A percentile compares a stretch with the other conserved stretches of the same genome.
Conservation (phyloP, 2,329 filamentous ascomycete genomes). For the Ceratocystis colombiana region DNA sequence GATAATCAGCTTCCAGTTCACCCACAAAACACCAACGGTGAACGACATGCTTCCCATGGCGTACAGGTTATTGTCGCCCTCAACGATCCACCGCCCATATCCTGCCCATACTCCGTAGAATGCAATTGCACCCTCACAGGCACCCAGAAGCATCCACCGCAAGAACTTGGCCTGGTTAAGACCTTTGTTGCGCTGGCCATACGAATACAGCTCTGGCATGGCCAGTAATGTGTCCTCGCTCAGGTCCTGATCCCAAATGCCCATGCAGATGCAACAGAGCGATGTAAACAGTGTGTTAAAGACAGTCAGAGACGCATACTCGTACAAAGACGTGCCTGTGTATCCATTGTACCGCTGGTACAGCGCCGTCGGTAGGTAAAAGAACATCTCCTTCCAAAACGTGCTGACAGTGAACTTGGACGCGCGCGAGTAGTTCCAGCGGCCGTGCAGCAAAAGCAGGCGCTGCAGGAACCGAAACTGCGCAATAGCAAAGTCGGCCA, state of each 20-base stretch:
- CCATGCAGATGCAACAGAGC: slow-evolving; percentile 76
- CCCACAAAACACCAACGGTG: slow-evolving; percentile 58
- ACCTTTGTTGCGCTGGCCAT: slow-evolving; percentile 60
- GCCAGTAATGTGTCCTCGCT: slow-evolving; percentile 76
- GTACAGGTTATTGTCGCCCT: slow-evolving; percentile 59
- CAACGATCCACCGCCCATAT: slow-evolving; percentile 40
- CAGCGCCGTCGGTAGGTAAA: slow-evolving; percentile 74
- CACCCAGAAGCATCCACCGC: slow-evolving; percentile 67
- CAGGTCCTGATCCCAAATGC: slow-evolving; percentile 86
- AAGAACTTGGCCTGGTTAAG: slow-evolving; percentile 67
- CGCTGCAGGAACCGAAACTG: slow-evolving; percentile 86
- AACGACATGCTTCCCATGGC: slow-evolving; percentile 65
- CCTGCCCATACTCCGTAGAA: slow-evolving; percentile 55
- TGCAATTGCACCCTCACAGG: slow-evolving; percentile 60
- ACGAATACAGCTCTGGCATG: slow-evolving; percentile 80
- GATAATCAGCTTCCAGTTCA: slow-evolving; percentile 66
- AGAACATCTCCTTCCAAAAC: slow-evolving; percentile 81
- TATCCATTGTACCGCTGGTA: slow-evolving; percentile 80
- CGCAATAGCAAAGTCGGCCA: slow-evolving; percentile 83
- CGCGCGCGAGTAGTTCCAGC: slow-evolving; percentile 83
- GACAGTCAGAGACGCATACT: slow-evolving; percentile 74
- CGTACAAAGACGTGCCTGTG: slow-evolving; percentile 83
- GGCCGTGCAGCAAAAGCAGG: slow-evolving; percentile 70
- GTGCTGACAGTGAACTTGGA: slow-evolving; percentile 84
- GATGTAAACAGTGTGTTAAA: slow-evolving; percentile 95